Conservation (phyloP, 2,329 filamentous ascomycete species). For the Coniosporium tulheliwenetii region DNA sequence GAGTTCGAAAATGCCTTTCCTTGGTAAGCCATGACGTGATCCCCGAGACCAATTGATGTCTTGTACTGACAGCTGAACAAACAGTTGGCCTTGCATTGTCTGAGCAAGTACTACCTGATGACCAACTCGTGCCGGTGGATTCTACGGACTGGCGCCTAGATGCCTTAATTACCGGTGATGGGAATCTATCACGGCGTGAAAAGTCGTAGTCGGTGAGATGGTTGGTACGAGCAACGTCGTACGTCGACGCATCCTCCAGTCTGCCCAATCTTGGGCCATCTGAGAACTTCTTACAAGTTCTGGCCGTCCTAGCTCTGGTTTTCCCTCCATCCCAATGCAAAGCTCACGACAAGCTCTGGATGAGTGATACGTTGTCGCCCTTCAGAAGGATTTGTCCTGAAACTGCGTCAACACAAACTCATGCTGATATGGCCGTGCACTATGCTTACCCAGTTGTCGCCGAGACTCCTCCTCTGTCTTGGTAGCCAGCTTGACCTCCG, state of each 20-base stretch:
- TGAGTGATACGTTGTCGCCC: slow-evolving; percentile 75
- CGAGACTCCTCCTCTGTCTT: slow-evolving; percentile 70
- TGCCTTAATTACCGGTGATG: slow-evolving; percentile 17
- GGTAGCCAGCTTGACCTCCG: slow-evolving; percentile 75
- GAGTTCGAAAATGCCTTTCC: slow-evolving; percentile 34
- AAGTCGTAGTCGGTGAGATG: no score
- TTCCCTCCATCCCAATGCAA: no score
- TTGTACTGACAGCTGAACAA: background rate
- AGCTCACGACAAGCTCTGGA: slow-evolving; percentile 27
- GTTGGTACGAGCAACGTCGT: no score
- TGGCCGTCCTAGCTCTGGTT: no score
- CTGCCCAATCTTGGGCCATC: no score
- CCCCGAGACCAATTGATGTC: background rate
- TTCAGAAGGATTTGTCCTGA: slow-evolving; percentile 73
- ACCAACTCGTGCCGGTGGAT: slow-evolving; percentile 55
- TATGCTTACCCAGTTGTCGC: slow-evolving; percentile 54
- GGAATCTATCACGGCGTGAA: slow-evolving; percentile 2
- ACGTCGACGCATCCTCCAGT: no score
- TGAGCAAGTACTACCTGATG: slow-evolving; percentile 63
- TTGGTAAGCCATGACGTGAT: slow-evolving; percentile 31
- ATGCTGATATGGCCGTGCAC: background rate
- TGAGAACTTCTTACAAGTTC: no score
- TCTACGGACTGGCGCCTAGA: slow-evolving; percentile 67
- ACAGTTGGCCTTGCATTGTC: slow-evolving; percentile 65
- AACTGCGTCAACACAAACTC: slow-evolving; percentile 7